Base-by-base conservation (phyloP, 1,139 yeast genomes). In the Yamadazyma friedrichii region DNA sequence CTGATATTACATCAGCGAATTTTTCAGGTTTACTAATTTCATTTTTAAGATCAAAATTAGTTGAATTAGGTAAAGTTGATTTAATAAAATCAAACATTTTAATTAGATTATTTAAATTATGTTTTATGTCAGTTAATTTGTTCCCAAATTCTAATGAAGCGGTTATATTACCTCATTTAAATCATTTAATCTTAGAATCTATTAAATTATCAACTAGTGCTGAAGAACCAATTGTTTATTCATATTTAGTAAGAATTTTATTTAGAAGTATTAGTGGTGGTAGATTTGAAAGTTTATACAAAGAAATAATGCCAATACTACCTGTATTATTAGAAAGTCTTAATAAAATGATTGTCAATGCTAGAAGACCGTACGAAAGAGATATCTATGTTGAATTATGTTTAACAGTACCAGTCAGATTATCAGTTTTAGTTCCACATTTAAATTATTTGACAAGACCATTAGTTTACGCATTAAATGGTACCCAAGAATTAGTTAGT, bases 181-280 rank as follows among this genome's bases (percentile, higher is more conserved):
- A 88, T 54, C 81, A 84, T 48, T 70, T 94, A 54, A 89, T 94
- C 33, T 68, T 93, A 48, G 84, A 85, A 43, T 88, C 95, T 0
- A 70, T 94, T 59, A 82, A 82, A 46, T 73, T 82, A 39, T 84
- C 97, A 0, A 86, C 96, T 1, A 80, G 82, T n/a, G 88, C 97
- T 0, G 87, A 87, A 52, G 97, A 91, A 57, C 97, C 98, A 3
- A 76, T 88, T 30, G 88, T 88, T 1, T 93, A 89, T 58, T 89
- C 94, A 47, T 88, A 89, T 55, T 68, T 94, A 54, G 85, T 94
- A 15, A 74, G 98, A 55, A 88, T 96, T 0, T 67, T 94, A 38
- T 94, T 94, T 70, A 74, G 98, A 60, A 87, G 95, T 56, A 91
- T 94, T 35, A 95, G 96, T 35, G 98, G 98, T 36, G 98, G 98